Evolutionary conservation across 83 land plant species (phyloP).

Genomic region (Picea abies): DNA sequence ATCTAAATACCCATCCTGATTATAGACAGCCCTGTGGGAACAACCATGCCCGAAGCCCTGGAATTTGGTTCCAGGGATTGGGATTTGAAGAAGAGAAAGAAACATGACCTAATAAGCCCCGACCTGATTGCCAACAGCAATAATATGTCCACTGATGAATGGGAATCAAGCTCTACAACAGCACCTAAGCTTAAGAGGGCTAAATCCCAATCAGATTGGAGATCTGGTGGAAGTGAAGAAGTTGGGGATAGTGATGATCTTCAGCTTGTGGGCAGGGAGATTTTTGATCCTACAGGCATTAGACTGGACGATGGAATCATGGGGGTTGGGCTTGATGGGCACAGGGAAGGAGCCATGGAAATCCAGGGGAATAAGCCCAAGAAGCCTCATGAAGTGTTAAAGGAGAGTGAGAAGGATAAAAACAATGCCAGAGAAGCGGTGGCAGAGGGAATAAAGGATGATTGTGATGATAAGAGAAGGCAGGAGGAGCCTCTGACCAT

Average conservation of each 20-base stretch:
- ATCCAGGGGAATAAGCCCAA: constrained; percentile 7
- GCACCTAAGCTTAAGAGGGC: constrained; percentile 15
- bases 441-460: neutral
- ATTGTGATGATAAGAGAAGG: constrained; percentile 1
- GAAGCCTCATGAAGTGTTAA: neutral
- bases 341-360: constrained; percentile 9
- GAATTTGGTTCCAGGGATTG: constrained; percentile 18
- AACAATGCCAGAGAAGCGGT: neutral
- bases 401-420: neutral
- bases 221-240: constrained; percentile 13
- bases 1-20: neutral
- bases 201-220: constrained; percentile 19
- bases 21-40: neutral
- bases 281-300: constrained; percentile 7
- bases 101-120: neutral
- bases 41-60: constrained; percentile 18
- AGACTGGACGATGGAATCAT: constrained; percentile 3
- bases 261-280: constrained; percentile 14
- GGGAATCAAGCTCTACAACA: constrained; percentile 20
- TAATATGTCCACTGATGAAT: constrained; percentile 8
- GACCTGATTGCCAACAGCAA: constrained; percentile 4
- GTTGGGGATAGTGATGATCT: constrained; percentile 20
- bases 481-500: constrained; percentile 14
- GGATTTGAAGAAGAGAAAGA: constrained; percentile 16
- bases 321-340: constrained; percentile 9